These are phyloP conservation scores for Fagus sylvatica DNA, from an alignment of 306 rosid species.

Conservation along the genomic window DNA sequence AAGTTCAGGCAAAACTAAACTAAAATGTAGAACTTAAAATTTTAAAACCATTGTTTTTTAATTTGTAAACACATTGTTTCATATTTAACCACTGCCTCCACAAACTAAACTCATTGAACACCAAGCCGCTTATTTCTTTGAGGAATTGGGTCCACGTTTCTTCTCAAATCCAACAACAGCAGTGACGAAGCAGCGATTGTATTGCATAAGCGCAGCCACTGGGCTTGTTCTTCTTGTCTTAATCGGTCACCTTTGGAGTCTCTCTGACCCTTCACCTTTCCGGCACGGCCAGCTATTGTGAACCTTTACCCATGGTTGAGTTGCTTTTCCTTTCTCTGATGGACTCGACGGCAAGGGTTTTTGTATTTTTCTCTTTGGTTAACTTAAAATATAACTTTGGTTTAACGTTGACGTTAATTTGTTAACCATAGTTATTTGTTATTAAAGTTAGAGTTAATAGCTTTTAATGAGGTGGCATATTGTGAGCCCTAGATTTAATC, in stretches of 20 bases:
- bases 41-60: too few relatives aligned
- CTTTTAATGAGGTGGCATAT: too few relatives aligned
- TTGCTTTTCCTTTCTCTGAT: neutral
- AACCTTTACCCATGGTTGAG: slow-evolving; percentile 43
- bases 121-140: slow-evolving; percentile 3
- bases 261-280: slow-evolving; percentile 67
- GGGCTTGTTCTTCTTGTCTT: slow-evolving; percentile 64
- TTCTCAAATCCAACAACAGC: slow-evolving; percentile 34
- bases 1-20: neutral
- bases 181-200: slow-evolving; percentile 66
- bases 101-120: neutral
- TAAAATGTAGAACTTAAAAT: neutral
- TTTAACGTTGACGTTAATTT: too few relatives aligned
- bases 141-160: slow-evolving; percentile 12
- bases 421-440: too few relatives aligned
- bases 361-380: too few relatives aligned
- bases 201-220: slow-evolving; percentile 65
- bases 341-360: slow-evolving; percentile 9
- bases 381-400: too few relatives aligned
- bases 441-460: too few relatives aligned
- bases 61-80: too few relatives aligned
- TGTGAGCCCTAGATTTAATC: too few relatives aligned
- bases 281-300: slow-evolving; percentile 72
- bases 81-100: neutral
- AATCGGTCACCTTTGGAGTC: slow-evolving; percentile 64